Evolutionary conservation across 2,329 filamentous ascomycete genomes (phyloP).

Genomic region (Sphaerulina vaccinii): DNA sequence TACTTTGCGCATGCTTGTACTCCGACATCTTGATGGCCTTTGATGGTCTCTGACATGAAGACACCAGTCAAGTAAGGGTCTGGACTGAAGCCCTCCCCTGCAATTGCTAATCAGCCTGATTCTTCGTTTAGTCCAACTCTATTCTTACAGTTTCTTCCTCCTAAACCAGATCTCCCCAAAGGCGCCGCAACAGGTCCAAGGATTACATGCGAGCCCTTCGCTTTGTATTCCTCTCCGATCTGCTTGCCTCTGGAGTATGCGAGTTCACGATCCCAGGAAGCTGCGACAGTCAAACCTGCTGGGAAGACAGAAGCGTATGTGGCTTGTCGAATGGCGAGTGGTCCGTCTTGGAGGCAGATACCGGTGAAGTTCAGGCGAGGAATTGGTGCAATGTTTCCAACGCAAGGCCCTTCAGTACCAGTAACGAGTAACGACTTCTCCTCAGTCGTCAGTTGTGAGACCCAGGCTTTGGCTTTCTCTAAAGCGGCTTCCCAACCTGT

Average conservation of each 20-base stretch:
- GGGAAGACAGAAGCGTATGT: conserved; percentile 40
- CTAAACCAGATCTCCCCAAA: conserved; percentile 31
- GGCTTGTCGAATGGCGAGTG: conserved; percentile 62
- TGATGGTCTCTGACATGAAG: conserved; percentile 32
- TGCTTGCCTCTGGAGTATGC: conserved; percentile 36
- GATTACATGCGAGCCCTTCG: conserved; percentile 35
- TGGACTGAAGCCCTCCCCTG: conserved; percentile 27
- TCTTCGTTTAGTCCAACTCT: neutral
- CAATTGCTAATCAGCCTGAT: neutral
- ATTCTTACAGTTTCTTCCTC: conserved; percentile 35
- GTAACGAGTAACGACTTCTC: conserved; percentile 44
- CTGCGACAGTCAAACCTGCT: conserved; percentile 39
- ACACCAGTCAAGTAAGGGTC: conserved; percentile 36
- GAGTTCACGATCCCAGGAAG: conserved; percentile 42
- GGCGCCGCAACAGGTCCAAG: conserved; percentile 37
- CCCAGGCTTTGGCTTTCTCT: conserved; percentile 41
- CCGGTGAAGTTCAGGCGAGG: conserved; percentile 41
- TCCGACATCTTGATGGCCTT: conserved; percentile 37
- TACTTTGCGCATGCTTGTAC: conserved; percentile 40
- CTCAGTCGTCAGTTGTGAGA: conserved; percentile 40
- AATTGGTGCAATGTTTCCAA: conserved; percentile 33
- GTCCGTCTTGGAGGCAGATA: conserved; percentile 50
- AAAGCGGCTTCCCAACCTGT: conserved; percentile 42
- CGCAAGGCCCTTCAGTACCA: conserved; percentile 30
- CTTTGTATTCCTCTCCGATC: conserved; percentile 38